Evolutionary conservation across 306 rosid species (phyloP).

Genomic region (Sophora flavescens): DNA sequence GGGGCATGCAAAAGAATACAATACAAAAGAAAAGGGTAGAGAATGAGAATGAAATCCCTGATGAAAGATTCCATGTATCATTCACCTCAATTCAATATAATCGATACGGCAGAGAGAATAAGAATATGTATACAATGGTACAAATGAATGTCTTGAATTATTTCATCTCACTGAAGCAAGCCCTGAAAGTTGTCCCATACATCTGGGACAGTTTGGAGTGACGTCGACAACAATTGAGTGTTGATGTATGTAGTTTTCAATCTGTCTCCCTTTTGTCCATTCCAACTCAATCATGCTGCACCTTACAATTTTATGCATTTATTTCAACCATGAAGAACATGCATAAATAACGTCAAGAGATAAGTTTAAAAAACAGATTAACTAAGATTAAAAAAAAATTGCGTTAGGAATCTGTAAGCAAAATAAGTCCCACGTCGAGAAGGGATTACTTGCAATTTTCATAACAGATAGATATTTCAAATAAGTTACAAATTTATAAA

Average conservation of each 20-base stretch:
- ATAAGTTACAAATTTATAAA: not conserved
- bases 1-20: slow-evolving; percentile 40
- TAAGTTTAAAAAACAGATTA: not conserved
- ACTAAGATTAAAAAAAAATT: not conserved
- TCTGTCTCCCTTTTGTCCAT: slow-evolving; percentile 58
- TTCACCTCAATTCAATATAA: slow-evolving; percentile 40
- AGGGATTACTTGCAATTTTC: no score
- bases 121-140: slow-evolving; percentile 54
- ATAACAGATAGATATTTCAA: not conserved
- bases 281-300: slow-evolving; percentile 41
- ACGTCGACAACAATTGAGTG: slow-evolving; percentile 51
- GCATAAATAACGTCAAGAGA: not conserved
- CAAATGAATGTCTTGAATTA: slow-evolving; percentile 47
- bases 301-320: slow-evolving; percentile 17
- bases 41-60: slow-evolving; percentile 50
- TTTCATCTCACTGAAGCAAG: slow-evolving; percentile 44
- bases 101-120: slow-evolving; percentile 54
- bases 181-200: slow-evolving; percentile 51
- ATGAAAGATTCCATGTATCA: slow-evolving; percentile 62
- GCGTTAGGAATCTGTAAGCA: no score
- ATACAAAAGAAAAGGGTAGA: slow-evolving; percentile 40
- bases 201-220: slow-evolving; percentile 46
- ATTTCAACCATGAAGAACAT: slow-evolving; percentile 36
- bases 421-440: no score
- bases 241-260: slow-evolving; percentile 49